These are phyloP conservation scores for Wickerhamomyces strasburgensis DNA, from an alignment of 805 yeast species.

Conservation along the genomic window DNA sequence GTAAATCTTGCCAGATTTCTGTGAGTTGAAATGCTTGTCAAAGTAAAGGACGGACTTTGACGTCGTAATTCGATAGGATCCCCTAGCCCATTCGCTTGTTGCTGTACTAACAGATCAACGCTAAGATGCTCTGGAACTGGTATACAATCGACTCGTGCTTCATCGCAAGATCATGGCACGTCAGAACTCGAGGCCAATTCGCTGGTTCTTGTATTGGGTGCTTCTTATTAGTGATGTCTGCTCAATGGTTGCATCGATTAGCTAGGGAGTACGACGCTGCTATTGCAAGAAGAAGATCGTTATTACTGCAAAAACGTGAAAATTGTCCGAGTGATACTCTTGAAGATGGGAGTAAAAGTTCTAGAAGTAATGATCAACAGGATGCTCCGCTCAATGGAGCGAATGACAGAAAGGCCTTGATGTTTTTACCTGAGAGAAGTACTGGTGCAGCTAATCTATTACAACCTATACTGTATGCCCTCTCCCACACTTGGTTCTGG, in stretches of 20 bases:
- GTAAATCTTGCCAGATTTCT: neutral
- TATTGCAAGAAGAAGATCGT: constrained; percentile 25
- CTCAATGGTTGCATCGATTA: constrained; percentile 53
- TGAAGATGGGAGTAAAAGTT: constrained; percentile 4
- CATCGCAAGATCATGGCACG: constrained; percentile 60
- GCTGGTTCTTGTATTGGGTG: constrained; percentile 77
- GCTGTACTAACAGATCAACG: too few relatives aligned
- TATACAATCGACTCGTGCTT: constrained; percentile 62
- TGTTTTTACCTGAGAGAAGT: constrained; percentile 14
- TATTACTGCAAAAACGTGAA: constrained; percentile 8
- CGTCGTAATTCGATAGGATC: too few relatives aligned
- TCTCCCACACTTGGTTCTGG: constrained; percentile 26
- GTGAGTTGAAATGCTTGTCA: too few relatives aligned
- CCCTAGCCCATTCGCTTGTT: too few relatives aligned
- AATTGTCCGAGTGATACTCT: neutral
- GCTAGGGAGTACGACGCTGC: constrained; percentile 47
- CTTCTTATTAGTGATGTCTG: constrained; percentile 49
- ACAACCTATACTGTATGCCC: constrained; percentile 23
- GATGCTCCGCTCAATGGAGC: too few relatives aligned
- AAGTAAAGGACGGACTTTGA: too few relatives aligned
- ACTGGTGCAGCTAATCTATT: constrained; percentile 9
- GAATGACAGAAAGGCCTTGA: constrained; percentile 9
- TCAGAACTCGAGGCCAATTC: constrained; percentile 51
- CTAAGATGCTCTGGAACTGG: constrained; percentile 71
- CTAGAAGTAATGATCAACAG: constrained; percentile 2